Evolutionary conservation across 306 rosid genomes (phyloP).

Genomic region (Vigna reflexopilosa): DNA sequence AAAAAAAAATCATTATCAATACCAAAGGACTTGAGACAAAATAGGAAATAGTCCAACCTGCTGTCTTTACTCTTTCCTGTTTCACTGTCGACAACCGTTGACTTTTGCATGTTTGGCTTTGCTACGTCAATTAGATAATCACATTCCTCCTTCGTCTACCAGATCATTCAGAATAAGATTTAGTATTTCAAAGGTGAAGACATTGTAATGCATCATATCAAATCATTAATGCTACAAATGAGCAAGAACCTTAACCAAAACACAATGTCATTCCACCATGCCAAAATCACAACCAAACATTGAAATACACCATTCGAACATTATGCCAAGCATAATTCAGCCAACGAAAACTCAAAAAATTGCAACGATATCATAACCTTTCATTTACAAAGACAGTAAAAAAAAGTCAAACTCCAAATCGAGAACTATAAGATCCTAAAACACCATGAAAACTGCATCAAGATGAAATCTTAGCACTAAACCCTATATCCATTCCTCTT

Average conservation of each 20-base stretch:
- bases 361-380: slow-evolving; percentile 1
- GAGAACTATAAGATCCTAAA: slow-evolving; percentile 22
- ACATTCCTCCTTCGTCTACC: slow-evolving; percentile 89
- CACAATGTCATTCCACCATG: slow-evolving; percentile 19
- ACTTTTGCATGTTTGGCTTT: slow-evolving; percentile 82
- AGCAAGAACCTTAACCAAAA: slow-evolving; percentile 27
- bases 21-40: slow-evolving; percentile 32
- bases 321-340: slow-evolving; percentile 19
- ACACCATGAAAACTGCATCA: slow-evolving; percentile 5
- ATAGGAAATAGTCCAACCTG: slow-evolving; percentile 63
- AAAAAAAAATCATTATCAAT: slow-evolving; percentile 28
- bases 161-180: slow-evolving; percentile 46
- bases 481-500: slow-evolving; percentile 21
- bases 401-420: slow-evolving; percentile 32
- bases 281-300: slow-evolving; percentile 21
- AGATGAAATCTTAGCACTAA: slow-evolving; percentile 31
- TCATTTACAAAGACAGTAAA: background rate
- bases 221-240: slow-evolving; percentile 29
- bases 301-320: slow-evolving; percentile 13
- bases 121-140: slow-evolving; percentile 82
- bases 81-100: slow-evolving; percentile 87
- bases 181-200: slow-evolving; percentile 41
- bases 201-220: slow-evolving; percentile 26
- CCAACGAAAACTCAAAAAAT: slow-evolving; percentile 35
- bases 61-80: slow-evolving; percentile 98